Evolutionary conservation across 2,329 filamentous ascomycete species (phyloP).

Genomic region (Xylaria sp.): DNA sequence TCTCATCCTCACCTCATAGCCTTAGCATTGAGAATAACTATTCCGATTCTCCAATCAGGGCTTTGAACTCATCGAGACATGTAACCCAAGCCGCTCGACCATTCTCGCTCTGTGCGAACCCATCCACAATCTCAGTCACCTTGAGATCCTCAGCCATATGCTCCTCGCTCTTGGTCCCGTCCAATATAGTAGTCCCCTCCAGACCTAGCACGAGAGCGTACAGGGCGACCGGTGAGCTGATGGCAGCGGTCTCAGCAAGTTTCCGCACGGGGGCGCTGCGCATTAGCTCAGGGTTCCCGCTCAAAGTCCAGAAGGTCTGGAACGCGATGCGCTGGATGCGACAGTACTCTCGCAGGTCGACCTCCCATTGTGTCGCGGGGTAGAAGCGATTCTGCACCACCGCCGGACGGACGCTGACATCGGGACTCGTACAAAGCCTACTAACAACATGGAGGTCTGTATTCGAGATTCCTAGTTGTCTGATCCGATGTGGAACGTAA

Average conservation of each 20-base stretch:
- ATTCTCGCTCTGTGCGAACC: conserved; percentile 47
- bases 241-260: conserved; percentile 57
- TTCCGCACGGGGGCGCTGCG: conserved; percentile 57
- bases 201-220: conserved; percentile 62
- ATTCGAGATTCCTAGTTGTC: conserved; percentile 80
- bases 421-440: conserved; percentile 55
- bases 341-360: conserved; percentile 64
- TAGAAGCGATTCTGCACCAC: conserved; percentile 84
- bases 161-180: conserved; percentile 57
- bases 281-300: conserved; percentile 56
- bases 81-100: conserved; percentile 58
- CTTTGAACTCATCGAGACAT: conserved; percentile 60
- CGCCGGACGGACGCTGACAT: conserved; percentile 53
- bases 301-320: conserved; percentile 66
- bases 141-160: conserved; percentile 63
- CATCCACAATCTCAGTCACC: conserved; percentile 54
- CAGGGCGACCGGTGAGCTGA: conserved; percentile 55
- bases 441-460: conserved; percentile 67
- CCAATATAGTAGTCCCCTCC: conserved; percentile 54
- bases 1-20: conserved; percentile 15
- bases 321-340: conserved; percentile 56
- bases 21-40: conserved; percentile 23
- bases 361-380: conserved; percentile 66
- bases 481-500: conserved; percentile 72
- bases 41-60: conserved; percentile 42